These are phyloP conservation scores for Acacia confusa DNA, from an alignment of 306 rosid genomes.

Conservation along the genomic window DNA sequence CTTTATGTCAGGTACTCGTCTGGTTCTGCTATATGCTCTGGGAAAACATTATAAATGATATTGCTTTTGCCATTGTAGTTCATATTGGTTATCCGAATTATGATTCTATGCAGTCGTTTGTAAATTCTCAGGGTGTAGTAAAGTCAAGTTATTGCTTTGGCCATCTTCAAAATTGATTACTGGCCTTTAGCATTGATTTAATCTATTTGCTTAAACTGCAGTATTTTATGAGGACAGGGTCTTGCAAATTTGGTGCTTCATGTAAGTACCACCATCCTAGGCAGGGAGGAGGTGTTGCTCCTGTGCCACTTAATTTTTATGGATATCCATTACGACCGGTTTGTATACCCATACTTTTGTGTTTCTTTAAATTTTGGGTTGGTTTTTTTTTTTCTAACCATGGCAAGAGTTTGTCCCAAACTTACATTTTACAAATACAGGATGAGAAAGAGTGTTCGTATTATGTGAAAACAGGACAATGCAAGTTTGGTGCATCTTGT, in stretches of 20 bases:
- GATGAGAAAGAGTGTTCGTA: constrained; percentile 96
- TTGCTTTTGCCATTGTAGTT: constrained; percentile 24
- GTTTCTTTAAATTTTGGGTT: constrained; percentile 6
- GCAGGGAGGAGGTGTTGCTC: constrained; percentile 57
- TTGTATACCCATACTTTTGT: constrained; percentile 27
- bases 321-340: constrained; percentile 71
- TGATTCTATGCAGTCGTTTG: constrained; percentile 5
- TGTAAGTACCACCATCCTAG: constrained; percentile 93
- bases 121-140: constrained; percentile 21
- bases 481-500: constrained; percentile 91
- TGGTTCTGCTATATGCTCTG: constrained; percentile 34
- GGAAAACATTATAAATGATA: constrained; percentile 14
- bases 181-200: constrained; percentile 33
- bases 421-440: constrained; percentile 46
- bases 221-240: constrained; percentile 82
- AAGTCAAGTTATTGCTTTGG: constrained; percentile 21
- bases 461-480: constrained; percentile 91
- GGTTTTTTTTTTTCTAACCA: constrained; percentile 20
- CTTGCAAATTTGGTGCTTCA: constrained; percentile 83
- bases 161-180: not conserved
- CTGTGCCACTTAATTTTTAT: constrained; percentile 61
- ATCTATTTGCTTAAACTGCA: constrained; percentile 46
- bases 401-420: constrained; percentile 13
- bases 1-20: constrained; percentile 84
- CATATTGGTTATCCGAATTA: constrained; percentile 18